Evolutionary conservation across 495 filamentous ascomycete species (phyloP), one percentile per base, ranked within the genome.

Genomic region (Lasiosphaeriaceae sp.): DNA sequence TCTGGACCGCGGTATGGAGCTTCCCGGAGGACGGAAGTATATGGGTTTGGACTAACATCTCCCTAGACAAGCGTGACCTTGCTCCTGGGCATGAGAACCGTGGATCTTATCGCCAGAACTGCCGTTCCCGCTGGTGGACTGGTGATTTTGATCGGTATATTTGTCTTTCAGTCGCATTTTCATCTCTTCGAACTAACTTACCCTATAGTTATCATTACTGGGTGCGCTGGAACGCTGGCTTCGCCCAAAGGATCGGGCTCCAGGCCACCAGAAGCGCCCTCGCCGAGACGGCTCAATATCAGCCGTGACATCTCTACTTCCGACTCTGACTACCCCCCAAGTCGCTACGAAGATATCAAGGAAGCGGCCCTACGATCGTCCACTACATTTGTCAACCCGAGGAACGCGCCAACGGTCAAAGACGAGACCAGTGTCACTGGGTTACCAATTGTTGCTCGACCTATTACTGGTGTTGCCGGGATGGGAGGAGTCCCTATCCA

Each of bases 121-220:
- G 74, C 74, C 9, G 57, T 82, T n/a, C 80, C 80, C 24, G 71
- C 78, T 1, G 68, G 67, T 43, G 79, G 79, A 14, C 60, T 83
- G 19, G 65, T 74, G 11, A 65, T 81, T 21, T 55, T 82, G 65
- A 74, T 81, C 57, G 64, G 79, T 80, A 67, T 48, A 67, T 70
- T 20, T n/a, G 19, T 24, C 22, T 44, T 1, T 24, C 11, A 14
- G n/a, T 11, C 3, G 2, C 9, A 7, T 39, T 1, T 2, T 26
- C 31, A n/a, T 2, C 21, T 1, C 11, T 22, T 9, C 11, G 51
- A 20, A 35, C 56, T 61, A 60, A 68, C 52, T 52, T 11, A 17
- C n/a, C 6, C 5, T 47, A 1, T 51, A 70, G 69, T 62, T 46
- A 61, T 62, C 12, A 58, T 71, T 22, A 65, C 69, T 26, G 52